phyloP scores from a whole-genome alignment of 108 stramenopile species.

The Chaetoceros tenuissimus region DNA sequence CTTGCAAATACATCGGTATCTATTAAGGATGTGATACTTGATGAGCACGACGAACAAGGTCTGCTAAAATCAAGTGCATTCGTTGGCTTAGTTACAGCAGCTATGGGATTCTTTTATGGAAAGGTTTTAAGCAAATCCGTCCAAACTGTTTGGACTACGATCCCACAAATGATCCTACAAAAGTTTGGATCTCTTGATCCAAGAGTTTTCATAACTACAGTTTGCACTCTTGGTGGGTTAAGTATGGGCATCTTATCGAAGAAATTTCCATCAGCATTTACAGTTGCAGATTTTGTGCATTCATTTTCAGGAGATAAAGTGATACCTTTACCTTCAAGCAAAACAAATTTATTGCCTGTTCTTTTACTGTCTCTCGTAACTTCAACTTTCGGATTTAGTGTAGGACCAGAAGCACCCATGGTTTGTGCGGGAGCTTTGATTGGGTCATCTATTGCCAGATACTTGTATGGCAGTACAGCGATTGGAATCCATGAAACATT shows the following conservation, averaged over 20 bases:
- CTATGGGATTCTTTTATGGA: conserved; percentile 26
- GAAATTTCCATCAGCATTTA: conserved; percentile 11
- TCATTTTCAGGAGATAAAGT: conserved; percentile 9
- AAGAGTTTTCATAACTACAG: conserved; percentile 7
- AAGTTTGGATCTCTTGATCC: conserved; percentile 4
- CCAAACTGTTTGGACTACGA: conserved; percentile 6
- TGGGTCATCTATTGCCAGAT: conserved; percentile 18
- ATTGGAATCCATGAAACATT: conserved; percentile 22
- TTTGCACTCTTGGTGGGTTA: conserved; percentile 19
- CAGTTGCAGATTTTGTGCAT: conserved; percentile 21
- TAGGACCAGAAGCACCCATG: conserved; percentile 71
- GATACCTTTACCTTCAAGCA: conserved; percentile 23
- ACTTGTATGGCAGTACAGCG: conserved; percentile 12
- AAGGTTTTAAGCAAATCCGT: conserved; percentile 7
- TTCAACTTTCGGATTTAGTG: conserved; percentile 46
- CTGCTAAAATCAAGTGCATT: too few relatives aligned
- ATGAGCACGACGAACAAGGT: too few relatives aligned
- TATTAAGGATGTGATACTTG: too few relatives aligned
- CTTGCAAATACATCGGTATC: too few relatives aligned
- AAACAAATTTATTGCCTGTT: conserved; percentile 19
- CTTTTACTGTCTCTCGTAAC: conserved; percentile 35
- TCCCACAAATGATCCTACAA: background rate
- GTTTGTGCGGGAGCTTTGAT: conserved; percentile 37
- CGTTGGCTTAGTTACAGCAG: conserved; percentile 18
- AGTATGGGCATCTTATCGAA: conserved; percentile 18